phyloP scores from a whole-genome alignment of 2,329 filamentous ascomycete species.

The Pseudogymnoascus sp. region DNA sequence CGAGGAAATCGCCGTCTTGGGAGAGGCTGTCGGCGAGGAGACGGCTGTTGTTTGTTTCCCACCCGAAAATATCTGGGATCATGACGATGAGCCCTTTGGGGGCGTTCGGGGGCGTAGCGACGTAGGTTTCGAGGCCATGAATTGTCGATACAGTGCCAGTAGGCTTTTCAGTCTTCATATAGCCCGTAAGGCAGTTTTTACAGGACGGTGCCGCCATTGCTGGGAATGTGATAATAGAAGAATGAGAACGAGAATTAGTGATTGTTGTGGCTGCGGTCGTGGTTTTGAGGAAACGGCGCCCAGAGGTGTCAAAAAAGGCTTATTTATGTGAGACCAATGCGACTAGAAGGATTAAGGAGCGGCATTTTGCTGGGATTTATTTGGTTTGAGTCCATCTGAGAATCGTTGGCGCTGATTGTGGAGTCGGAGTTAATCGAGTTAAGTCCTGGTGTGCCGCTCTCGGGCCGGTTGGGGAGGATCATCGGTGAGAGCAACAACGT shows the following conservation, averaged over 20 bases:
- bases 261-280: slow-evolving; percentile 13
- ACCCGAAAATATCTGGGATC: slow-evolving; percentile 43
- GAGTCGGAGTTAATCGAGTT: background rate
- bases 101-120: slow-evolving; percentile 28
- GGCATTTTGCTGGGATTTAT: background rate
- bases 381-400: background rate
- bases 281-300: background rate
- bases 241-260: background rate
- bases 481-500: background rate
- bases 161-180: slow-evolving; percentile 31
- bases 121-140: slow-evolving; percentile 37
- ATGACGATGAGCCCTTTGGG: slow-evolving; percentile 38
- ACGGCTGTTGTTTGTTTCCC: slow-evolving; percentile 38
- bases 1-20: slow-evolving; percentile 33
- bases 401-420: background rate
- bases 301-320: background rate
- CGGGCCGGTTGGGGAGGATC: background rate
- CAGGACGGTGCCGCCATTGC: slow-evolving; percentile 8
- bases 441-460: background rate
- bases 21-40: slow-evolving; percentile 41
- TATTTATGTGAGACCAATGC: background rate
- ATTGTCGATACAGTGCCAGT: slow-evolving; percentile 34
- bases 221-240: slow-evolving; percentile 22
- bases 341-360: background rate
- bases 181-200: slow-evolving; percentile 29